Evolutionary conservation across 805 yeast genomes (phyloP), one percentile per base, ranked within the genome.

Genomic region (Kockiozyma suomiensis): DNA sequence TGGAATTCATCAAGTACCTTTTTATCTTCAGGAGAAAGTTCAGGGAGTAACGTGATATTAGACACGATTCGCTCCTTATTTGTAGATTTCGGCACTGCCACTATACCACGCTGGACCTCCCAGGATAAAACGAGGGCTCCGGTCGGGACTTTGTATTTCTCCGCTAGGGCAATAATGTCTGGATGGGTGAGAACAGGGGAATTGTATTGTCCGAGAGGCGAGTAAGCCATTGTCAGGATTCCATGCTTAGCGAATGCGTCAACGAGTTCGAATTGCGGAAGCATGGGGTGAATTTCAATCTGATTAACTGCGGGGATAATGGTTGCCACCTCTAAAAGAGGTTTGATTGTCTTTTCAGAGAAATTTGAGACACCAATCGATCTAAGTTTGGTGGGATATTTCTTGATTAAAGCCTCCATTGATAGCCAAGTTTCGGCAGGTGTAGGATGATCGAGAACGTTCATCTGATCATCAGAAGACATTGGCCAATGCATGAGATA

Each of bases 401-500:
- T 75, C 41, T 79, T 79, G 62, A 82, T 88, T 56, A 85, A 75
- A 58, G 79, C 75, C 75, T 89, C 83, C 69, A 79, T 83, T 26
- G 82, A 76, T 70, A 81, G 77, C 46, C 91, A 90, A 28, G 96
- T 89, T 66, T 83, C 87, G 46, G 82, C 71, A 61, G 96, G 89
- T 40, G 88, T 88, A 23, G 65, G 65, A 26, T 79, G 71, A 28
- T 75, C 75, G 54, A 82, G 77, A 51, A 86, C 74, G 65, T 81
- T 76, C 25, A 10, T n/a, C 5, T 40, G 21, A 6, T 42, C 46
- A 15, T 40, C 43, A 6, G 81, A 71, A 13, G 86, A 76, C 45
- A 82, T 81, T 4, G 96, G 96, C 96, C 96, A 90, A 74, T 90
- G 96, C 72, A 89, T 81, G 70, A 90, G 78, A 70, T 85, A 85